These are phyloP conservation scores for Penicillium corylophilum DNA, from an alignment of 2,329 filamentous ascomycete species.

Conservation along the genomic window DNA sequence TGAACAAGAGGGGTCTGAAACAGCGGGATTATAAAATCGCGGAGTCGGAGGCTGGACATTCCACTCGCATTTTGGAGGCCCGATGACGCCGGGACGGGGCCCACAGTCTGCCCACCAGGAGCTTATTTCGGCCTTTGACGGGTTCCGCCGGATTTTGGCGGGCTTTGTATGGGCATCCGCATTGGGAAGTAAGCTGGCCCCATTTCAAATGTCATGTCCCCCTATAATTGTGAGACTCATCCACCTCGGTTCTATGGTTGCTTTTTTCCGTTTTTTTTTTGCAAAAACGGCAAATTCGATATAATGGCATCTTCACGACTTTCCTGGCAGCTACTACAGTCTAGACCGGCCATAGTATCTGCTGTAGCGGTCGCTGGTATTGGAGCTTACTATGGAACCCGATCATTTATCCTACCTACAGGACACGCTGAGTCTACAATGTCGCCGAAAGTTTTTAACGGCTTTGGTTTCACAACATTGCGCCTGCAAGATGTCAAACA, in stretches of 20 bases:
- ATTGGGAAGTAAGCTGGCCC: not conserved
- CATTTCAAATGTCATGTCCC: not conserved
- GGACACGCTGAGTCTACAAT: conserved; percentile 12
- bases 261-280: not conserved
- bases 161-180: not conserved
- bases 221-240: not conserved
- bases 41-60: not conserved
- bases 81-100: not conserved
- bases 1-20: not conserved
- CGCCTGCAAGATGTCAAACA: not conserved
- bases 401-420: conserved; percentile 1
- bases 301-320: conserved; percentile 5
- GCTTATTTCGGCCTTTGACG: conserved; percentile 5
- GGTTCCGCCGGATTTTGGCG: conserved; percentile 6
- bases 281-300: not conserved
- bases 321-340: not conserved
- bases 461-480: conserved; percentile 7
- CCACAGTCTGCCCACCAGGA: not conserved
- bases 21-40: not conserved
- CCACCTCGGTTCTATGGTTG: not conserved
- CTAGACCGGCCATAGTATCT: conserved; percentile 3
- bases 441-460: conserved; percentile 6
- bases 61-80: not conserved
- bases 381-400: conserved; percentile 8
- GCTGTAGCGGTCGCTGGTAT: conserved; percentile 4